Evolutionary conservation across 2,329 filamentous ascomycete species (phyloP).

Genomic region (Fusarium foetens): DNA sequence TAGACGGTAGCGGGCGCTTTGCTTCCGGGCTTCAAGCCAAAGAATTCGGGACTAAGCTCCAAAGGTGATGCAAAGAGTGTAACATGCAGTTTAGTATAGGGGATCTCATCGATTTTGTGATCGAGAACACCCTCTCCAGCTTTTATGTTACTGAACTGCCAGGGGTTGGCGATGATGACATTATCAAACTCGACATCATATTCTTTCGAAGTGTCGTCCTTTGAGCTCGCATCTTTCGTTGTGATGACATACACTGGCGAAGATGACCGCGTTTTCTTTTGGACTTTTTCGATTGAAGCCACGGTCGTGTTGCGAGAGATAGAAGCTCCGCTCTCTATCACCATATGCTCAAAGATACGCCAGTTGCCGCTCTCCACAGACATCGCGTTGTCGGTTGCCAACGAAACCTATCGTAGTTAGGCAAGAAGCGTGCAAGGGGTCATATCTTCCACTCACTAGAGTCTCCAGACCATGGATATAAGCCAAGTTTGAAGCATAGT

Average conservation of each 20-base stretch:
- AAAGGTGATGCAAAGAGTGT: constrained; percentile 86
- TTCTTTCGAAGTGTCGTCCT: constrained; percentile 45
- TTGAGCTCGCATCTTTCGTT: constrained; percentile 45
- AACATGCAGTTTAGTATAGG: constrained; percentile 87
- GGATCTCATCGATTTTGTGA: constrained; percentile 77
- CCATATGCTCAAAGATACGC: constrained; percentile 90
- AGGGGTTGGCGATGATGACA: constrained; percentile 84
- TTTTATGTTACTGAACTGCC: constrained; percentile 80
- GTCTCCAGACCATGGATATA: constrained; percentile 89
- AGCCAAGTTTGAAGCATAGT: constrained; percentile 91
- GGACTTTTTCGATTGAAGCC: constrained; percentile 63
- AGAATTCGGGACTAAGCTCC: constrained; percentile 76
- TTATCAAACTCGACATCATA: constrained; percentile 74
- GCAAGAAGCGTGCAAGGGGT: background rate
- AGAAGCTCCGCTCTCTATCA: constrained; percentile 69
- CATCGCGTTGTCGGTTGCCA: constrained; percentile 87
- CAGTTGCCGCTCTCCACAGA: constrained; percentile 88
- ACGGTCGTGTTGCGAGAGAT: constrained; percentile 76
- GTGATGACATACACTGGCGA: constrained; percentile 60
- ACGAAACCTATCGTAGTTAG: constrained; percentile 70
- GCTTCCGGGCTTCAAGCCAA: constrained; percentile 69
- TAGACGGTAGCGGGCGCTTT: constrained; percentile 78
- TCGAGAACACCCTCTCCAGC: constrained; percentile 74
- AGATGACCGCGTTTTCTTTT: constrained; percentile 53
- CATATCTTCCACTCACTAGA: constrained; percentile 65